These are phyloP conservation scores for Mycosphaerella sp. DNA, from an alignment of 2,329 filamentous ascomycete species.

Conservation along the genomic window DNA sequence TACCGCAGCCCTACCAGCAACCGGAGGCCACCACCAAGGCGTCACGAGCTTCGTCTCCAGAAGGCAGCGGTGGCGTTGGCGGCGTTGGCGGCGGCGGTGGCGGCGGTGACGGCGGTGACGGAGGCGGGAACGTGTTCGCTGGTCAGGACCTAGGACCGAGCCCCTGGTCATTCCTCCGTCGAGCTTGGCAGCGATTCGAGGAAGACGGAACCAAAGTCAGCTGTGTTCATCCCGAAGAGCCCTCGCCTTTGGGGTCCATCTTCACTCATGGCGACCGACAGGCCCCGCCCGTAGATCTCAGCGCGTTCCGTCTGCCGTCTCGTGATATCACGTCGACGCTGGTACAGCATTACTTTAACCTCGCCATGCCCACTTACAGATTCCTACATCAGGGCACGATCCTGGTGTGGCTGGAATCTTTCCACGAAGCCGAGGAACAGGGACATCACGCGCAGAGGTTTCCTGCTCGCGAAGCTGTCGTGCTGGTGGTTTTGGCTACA, in stretches of 20 bases:
- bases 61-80: slow-evolving; percentile 9
- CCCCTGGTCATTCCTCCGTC: slow-evolving; percentile 40
- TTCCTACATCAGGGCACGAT: slow-evolving; percentile 42
- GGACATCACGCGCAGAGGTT: slow-evolving; percentile 36
- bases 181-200: slow-evolving; percentile 47
- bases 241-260: slow-evolving; percentile 41
- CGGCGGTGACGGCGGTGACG: neutral
- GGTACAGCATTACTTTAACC: slow-evolving; percentile 40
- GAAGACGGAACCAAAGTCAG: slow-evolving; percentile 22
- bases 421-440: slow-evolving; percentile 41
- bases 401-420: slow-evolving; percentile 42
- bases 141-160: slow-evolving; percentile 29
- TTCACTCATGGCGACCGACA: slow-evolving; percentile 49
- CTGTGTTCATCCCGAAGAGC: slow-evolving; percentile 13
- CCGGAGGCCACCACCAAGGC: slow-evolving; percentile 9
- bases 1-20: neutral
- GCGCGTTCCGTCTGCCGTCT: slow-evolving; percentile 41
- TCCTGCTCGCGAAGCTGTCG: slow-evolving; percentile 41
- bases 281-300: slow-evolving; percentile 38
- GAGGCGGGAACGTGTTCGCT: slow-evolving; percentile 13
- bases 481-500: slow-evolving; percentile 52
- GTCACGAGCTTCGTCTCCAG: slow-evolving; percentile 18
- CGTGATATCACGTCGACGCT: slow-evolving; percentile 30
- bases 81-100: too few species aligned
- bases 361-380: slow-evolving; percentile 40